Conservation (phyloP, 371 early-diverging fungal species). For the Mucor piriformis region DNA sequence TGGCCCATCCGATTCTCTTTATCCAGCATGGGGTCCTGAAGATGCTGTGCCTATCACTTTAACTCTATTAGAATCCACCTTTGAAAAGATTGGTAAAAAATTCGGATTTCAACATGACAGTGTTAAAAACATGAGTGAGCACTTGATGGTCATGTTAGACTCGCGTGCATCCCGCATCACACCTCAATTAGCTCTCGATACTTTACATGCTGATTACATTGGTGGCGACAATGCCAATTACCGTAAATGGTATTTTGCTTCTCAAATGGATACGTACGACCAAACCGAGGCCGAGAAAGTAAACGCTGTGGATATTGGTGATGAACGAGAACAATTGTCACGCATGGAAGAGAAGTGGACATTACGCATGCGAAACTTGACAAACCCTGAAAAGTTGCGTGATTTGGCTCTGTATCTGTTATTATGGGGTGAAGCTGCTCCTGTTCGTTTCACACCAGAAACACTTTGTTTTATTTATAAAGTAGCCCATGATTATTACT, state of each 20-base stretch:
- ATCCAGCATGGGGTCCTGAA: constrained; percentile 73
- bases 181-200: constrained; percentile 74
- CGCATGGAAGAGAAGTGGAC: constrained; percentile 74
- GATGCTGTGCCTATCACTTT: constrained; percentile 29
- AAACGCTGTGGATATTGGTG: constrained; percentile 41
- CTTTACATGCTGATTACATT: constrained; percentile 86
- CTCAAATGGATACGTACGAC: constrained; percentile 75
- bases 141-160: constrained; percentile 82
- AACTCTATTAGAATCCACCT: constrained; percentile 28
- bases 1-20: constrained; percentile 28
- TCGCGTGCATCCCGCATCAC: constrained; percentile 83
- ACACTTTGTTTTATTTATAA: constrained; percentile 85
- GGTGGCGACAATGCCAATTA: constrained; percentile 87
- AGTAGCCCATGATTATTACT: constrained; percentile 69
- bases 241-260: constrained; percentile 86
- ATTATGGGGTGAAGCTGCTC: constrained; percentile 89
- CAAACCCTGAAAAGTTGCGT: constrained; percentile 69
- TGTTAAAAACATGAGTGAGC: constrained; percentile 76
- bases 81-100: constrained; percentile 26
- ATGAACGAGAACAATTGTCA: constrained; percentile 44
- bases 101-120: constrained; percentile 88
- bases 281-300: constrained; percentile 50
- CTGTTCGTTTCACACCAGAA: constrained; percentile 81
- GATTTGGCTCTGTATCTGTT: constrained; percentile 82
- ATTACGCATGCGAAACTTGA: constrained; percentile 70